A percentile compares a stretch with the other conserved stretches of the same genome.
These are phyloP conservation scores for Yamadazyma pseudoaaseri DNA, from an alignment of 1,139 yeast genomes.

Conservation along the genomic window DNA sequence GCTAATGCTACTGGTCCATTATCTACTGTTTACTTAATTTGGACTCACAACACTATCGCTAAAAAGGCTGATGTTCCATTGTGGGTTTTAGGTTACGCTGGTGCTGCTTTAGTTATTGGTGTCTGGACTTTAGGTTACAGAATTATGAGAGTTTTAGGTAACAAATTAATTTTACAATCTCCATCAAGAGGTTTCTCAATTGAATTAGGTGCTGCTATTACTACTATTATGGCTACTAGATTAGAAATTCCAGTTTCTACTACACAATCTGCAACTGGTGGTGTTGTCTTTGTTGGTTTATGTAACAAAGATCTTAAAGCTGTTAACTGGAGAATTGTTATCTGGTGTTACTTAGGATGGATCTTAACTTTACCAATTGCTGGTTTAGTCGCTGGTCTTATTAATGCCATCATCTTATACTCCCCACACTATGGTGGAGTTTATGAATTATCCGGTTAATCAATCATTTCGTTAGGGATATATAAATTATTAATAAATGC, in stretches of 20 bases:
- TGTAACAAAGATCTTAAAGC: slow-evolving; percentile 64
- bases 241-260: slow-evolving; percentile 72
- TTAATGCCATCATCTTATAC: slow-evolving; percentile 63
- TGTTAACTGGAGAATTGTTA: slow-evolving; percentile 78
- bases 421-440: slow-evolving; percentile 56
- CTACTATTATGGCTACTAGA: slow-evolving; percentile 75
- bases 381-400: slow-evolving; percentile 67
- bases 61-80: slow-evolving; percentile 61
- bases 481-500: background rate
- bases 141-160: slow-evolving; percentile 71
- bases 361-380: slow-evolving; percentile 71
- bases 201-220: slow-evolving; percentile 77
- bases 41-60: slow-evolving; percentile 52
- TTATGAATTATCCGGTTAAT: slow-evolving; percentile 18
- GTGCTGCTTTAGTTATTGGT: slow-evolving; percentile 66
- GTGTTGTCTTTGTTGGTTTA: slow-evolving; percentile 72
- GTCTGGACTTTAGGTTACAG: slow-evolving; percentile 73
- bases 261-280: slow-evolving; percentile 80
- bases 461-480: background rate
- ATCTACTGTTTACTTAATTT: slow-evolving; percentile 61
- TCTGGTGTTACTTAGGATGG: slow-evolving; percentile 75
- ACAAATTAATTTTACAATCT: slow-evolving; percentile 71
- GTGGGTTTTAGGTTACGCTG: slow-evolving; percentile 73
- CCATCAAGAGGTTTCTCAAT: slow-evolving; percentile 80
- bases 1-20: slow-evolving; percentile 80